These are phyloP conservation scores for Sporothrix dimorphospora DNA, from an alignment of 2,329 filamentous ascomycete species.

Conservation along the genomic window DNA sequence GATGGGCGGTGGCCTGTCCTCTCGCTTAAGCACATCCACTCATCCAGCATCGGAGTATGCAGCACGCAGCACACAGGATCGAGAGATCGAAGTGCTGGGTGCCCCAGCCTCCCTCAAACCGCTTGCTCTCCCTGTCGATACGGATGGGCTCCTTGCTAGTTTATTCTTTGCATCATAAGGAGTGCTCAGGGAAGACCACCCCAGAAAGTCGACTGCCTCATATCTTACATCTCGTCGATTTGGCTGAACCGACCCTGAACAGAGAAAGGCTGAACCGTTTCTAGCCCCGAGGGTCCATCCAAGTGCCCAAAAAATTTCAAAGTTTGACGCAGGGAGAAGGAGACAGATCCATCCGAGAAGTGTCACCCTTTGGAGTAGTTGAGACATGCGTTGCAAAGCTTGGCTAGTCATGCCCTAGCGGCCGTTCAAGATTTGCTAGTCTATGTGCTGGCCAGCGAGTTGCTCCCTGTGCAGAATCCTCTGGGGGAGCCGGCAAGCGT, in stretches of 20 bases:
- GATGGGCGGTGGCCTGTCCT: not conserved
- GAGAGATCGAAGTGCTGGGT: not conserved
- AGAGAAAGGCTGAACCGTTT: not conserved
- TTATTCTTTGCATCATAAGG: not conserved
- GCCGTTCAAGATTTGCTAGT: not conserved
- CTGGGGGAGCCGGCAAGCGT: not conserved
- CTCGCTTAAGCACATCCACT: not conserved
- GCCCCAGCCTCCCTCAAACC: not conserved
- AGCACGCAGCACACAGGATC: not conserved
- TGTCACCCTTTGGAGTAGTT: not conserved
- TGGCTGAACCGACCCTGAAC: not conserved
- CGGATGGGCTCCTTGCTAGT: not conserved
- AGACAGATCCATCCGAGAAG: not conserved
- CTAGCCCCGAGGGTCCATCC: not conserved
- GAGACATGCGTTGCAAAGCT: not conserved
- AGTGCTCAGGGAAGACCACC: not conserved
- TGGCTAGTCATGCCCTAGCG: not conserved
- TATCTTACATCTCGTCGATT: not conserved
- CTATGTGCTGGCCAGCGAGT: no score
- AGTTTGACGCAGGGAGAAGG: slow-evolving; percentile 10
- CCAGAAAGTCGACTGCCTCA: not conserved
- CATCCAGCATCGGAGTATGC: not conserved
- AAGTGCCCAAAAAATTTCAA: not conserved
- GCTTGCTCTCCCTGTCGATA: not conserved
- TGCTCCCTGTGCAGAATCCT: not conserved